Evolutionary conservation across 1,284 basidiomycete species (phyloP), one percentile per base, ranked within the genome.

Genomic region (Pyrrhoderma lamaoense): DNA sequence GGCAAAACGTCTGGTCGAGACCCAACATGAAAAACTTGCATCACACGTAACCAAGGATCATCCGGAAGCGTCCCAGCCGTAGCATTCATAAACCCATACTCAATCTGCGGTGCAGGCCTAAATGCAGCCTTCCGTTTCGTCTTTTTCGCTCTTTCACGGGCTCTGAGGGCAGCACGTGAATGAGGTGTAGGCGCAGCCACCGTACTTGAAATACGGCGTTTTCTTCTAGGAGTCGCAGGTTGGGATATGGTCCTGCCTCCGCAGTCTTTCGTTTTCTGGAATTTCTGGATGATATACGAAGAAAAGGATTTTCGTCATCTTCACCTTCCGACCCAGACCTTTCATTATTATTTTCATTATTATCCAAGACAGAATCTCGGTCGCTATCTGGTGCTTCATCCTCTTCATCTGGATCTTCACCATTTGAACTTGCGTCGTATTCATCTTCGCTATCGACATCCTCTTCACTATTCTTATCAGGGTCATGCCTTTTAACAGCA

Each of bases 21-120:
- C 2, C 91, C 92, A 8, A 99, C 95, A 64, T 99, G 96, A 42
- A 99, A 67, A 5, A 92, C 79, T 61, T 92, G 83, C 80, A 93
- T 86, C 3, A 89, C 85, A 11, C 90, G 75, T 50, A 90, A 65
- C 79, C 87, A 93, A 1, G 90, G 84, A 59, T 95, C 87, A 34
- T 70, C 65, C 2, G 84, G 82, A 23, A 88, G 66, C 47, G 73
- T 68, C 47, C 68, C 65, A 31, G 76, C 56, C 8, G 64, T 60
- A 37, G 62, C 54, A 57, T 64, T 58, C 56, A 69, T 47, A 52
- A 65, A 47, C 59, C 60, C 54, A 50, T 53, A 60, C 37, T 55
- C 57, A 52, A 56, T 55, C 43, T 68, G 66, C 39, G 69, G 60
- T 48, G 68, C 64, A 55, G 68, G 56, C 51, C 67, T 64, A 31